Base-by-base conservation (phyloP, 2,329 filamentous ascomycete genomes). In the Didymella pinodella region DNA sequence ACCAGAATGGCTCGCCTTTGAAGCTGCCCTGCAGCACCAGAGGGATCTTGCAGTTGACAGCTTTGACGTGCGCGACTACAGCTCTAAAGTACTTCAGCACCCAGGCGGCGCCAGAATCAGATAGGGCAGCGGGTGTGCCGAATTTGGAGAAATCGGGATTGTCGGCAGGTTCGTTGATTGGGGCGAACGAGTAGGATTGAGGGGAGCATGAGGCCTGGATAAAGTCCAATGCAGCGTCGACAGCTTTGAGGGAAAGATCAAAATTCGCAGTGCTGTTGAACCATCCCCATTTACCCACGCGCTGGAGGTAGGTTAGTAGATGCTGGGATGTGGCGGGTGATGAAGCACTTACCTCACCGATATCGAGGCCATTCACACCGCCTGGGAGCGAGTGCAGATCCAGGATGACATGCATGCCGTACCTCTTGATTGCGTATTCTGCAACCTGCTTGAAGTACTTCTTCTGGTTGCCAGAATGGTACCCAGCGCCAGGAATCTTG, bases 101-200 rank as follows among this genome's bases (percentile, higher is more conserved):
- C 72, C 73, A 78, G 31, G 61, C 65, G 10, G 68, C 65, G 28
- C 69, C 74, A 18, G 61, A 63, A 10, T 66, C 63, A 1, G 73
- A 66, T 3, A 78, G 65, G 7, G 69, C 72, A 12, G 68, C 69
- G 3, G 72, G 61, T 2, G 70, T 71, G 25, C 67, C 75, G 46
- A 78, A 78, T n/a, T 57, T 67, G 7, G 64, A 56, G 32, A 78
- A 62, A 57, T 75, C 59, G 11, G 43, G 48, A 32, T 60, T 76
- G 65, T 79, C 77, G 29, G 62, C 68, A 0, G 75, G 64, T 50
- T 79, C 76, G 63, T 79, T 79, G 63, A 79, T 72, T 5, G 76
- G 75, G 3, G 66, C 69, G 40, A 79, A 59, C 16, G 75, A 77
- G 63, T 72, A 78, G 10, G 66, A 68, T 49, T 75, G 64, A 5